Evolutionary conservation across 2,329 filamentous ascomycete genomes (phyloP), one percentile per base, ranked within the genome.

Genomic region (Sporothrix pallida): DNA sequence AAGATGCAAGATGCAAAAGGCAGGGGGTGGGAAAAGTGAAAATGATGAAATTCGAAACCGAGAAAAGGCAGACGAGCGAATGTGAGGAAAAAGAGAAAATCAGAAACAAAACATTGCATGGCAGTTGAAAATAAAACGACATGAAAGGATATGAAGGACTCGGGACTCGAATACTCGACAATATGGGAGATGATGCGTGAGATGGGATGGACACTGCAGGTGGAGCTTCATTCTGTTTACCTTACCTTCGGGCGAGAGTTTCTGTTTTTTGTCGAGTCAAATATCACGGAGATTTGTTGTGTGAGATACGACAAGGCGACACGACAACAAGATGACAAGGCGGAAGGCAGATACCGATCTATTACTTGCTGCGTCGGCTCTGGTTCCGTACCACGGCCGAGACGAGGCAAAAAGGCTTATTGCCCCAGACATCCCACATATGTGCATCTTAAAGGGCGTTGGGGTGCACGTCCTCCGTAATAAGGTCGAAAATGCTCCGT

Each of bases 121-220:
- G 20, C 20, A 26, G 62, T 67, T 12, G n/a, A 48, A 48, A 42
- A 31, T 7, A 37, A 70, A 15, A 56, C 20, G 37, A 67, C 62
- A 23, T 44, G 42, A 67, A n/a, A 12, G 31, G 31, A 37, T 37
- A 37, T 37, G 31, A 37, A 37, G 31, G 31, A 37, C 31, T 37
- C 31, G 31, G 31, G 31, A 37, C 31, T 37, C 31, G 31, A 37
- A 37, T 37, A 37, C 7, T 37, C 31, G 31, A 37, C 31, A 20
- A 67, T 20, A 56, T 26, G 31, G 20, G 62, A 48, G 62, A 67
- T 48, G 42, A 67, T 67, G 62, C 62, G 42, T 67, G n/a, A 48
- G 20, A 67, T 67, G 60, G 37, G n/a, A 65, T 44, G 37, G 60
- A 46, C 37, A 65, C 37, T 23, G 60, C n/a, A 65, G 42, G 60